These are phyloP conservation scores for Kodamaea jinghongensis DNA, from an alignment of 805 yeast genomes.

Conservation along the genomic window DNA sequence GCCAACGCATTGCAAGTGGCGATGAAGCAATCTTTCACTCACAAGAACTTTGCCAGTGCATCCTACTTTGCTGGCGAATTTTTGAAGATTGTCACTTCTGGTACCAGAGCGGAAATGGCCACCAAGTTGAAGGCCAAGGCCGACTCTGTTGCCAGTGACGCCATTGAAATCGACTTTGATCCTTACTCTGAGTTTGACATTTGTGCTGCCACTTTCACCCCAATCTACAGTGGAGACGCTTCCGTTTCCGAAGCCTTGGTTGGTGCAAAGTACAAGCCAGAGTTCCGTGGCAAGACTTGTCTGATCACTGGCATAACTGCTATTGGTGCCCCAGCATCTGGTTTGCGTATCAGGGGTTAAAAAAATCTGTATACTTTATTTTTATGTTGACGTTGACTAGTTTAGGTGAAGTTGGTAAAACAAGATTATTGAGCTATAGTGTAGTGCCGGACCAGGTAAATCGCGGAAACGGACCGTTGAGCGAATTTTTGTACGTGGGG, in stretches of 20 bases:
- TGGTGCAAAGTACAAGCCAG: constrained; percentile 80
- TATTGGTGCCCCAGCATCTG: constrained; percentile 91
- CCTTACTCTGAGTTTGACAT: constrained; percentile 88
- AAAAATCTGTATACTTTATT: too few relatives aligned
- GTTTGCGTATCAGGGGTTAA: constrained; percentile 56
- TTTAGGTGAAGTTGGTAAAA: too few relatives aligned
- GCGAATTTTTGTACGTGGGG: too few relatives aligned
- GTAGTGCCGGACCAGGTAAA: too few relatives aligned
- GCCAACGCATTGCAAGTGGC: constrained; percentile 92
- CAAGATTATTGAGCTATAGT: too few relatives aligned
- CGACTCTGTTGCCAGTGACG: constrained; percentile 79
- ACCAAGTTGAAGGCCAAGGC: constrained; percentile 76
- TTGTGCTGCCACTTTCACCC: constrained; percentile 84
- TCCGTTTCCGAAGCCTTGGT: constrained; percentile 76
- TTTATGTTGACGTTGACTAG: too few relatives aligned
- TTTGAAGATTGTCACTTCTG: constrained; percentile 63
- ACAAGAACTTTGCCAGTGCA: constrained; percentile 85
- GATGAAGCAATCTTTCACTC: constrained; percentile 85
- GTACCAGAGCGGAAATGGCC: constrained; percentile 87
- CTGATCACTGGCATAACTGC: constrained; percentile 69
- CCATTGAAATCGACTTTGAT: constrained; percentile 87
- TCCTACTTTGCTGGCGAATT: constrained; percentile 86
- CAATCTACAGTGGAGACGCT: constrained; percentile 78
- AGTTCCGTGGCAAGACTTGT: constrained; percentile 78
- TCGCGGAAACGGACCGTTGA: too few relatives aligned